Evolutionary conservation across 805 yeast genomes (phyloP).

Genomic region (Kazachstania viticola): DNA sequence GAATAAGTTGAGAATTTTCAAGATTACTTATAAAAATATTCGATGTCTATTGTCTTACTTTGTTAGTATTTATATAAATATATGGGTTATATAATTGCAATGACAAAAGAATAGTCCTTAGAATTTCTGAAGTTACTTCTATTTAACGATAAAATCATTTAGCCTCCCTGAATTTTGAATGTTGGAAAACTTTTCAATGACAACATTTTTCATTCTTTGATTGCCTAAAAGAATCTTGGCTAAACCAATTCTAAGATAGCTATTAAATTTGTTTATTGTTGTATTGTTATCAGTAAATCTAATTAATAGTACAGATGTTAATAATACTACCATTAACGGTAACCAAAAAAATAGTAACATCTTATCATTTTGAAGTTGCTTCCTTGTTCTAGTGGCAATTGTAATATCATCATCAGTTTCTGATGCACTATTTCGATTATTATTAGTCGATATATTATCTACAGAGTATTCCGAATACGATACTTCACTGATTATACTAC

Average conservation of each 20-base stretch:
- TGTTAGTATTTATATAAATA: not conserved
- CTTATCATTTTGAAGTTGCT: conserved; percentile 53
- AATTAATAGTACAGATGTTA: conserved; percentile 32
- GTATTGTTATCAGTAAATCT: conserved; percentile 28
- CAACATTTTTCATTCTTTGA: conserved; percentile 35
- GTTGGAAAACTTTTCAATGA: conserved; percentile 24
- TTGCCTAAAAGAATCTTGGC: conserved; percentile 44
- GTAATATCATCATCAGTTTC: conserved; percentile 27
- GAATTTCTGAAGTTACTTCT: not conserved
- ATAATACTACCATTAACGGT: conserved; percentile 54
- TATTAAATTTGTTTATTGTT: conserved; percentile 25
- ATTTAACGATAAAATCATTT: conserved; percentile 6
- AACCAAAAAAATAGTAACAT: conserved; percentile 88
- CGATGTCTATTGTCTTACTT: not conserved
- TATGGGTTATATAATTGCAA: no score
- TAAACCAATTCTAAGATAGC: conserved; percentile 31
- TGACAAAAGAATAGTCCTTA: no score
- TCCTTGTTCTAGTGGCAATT: conserved; percentile 30
- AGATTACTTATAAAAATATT: not conserved
- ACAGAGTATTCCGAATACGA: not conserved
- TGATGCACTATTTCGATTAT: conserved; percentile 20
- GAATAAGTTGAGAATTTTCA: no score
- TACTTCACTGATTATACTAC: not conserved
- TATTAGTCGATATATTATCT: conserved; percentile 1
- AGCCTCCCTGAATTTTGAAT: conserved; percentile 16